A percentile compares a stretch with the other conserved stretches of the same genome.
Conservation (phyloP, 257 asterid species). For the Knoxia roxburghii region DNA sequence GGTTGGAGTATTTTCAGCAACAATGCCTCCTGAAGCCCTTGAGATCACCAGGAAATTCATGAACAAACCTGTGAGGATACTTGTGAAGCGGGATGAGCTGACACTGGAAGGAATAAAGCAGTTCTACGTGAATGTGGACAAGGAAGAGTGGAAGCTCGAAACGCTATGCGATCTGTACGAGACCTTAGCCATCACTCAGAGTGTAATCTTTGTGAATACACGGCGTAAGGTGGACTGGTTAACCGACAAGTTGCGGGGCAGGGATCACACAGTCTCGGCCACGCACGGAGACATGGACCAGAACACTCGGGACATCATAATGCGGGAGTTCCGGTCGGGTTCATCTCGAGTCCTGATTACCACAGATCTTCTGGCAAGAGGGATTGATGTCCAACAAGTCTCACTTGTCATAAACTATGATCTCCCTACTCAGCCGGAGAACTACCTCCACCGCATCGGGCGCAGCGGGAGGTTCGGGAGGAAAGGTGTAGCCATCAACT, state of each 20-base stretch:
- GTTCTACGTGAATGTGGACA: constrained; percentile 39
- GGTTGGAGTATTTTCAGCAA: constrained; percentile 47
- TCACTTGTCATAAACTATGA: constrained; percentile 78
- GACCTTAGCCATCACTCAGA: constrained; percentile 45
- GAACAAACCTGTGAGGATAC: constrained; percentile 46
- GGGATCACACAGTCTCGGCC: constrained; percentile 44
- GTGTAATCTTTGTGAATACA: constrained; percentile 44
- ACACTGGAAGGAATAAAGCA: constrained; percentile 47
- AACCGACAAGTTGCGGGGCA: constrained; percentile 40
- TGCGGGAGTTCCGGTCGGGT: constrained; percentile 53
- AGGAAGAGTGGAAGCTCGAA: constrained; percentile 44
- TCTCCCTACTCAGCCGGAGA: constrained; percentile 81
- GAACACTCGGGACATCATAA: constrained; percentile 46
- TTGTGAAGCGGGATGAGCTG: constrained; percentile 47
- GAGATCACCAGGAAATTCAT: constrained; percentile 47
- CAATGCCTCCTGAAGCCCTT: constrained; percentile 53
- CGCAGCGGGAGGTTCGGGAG: constrained; percentile 83
- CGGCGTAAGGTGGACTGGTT: constrained; percentile 53
- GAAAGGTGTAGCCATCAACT: constrained; percentile 83
- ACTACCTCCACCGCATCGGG: constrained; percentile 78
- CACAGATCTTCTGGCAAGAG: constrained; percentile 78
- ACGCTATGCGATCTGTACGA: constrained; percentile 44
- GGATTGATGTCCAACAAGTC: constrained; percentile 79
- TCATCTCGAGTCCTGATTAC: constrained; percentile 75
- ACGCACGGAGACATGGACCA: constrained; percentile 55